Percentiles rank a stretch among this genome's conserved stretches.
Conservation (phyloP, 2,329 filamentous ascomycete species). For the Chrysosporium queenslandicum region DNA sequence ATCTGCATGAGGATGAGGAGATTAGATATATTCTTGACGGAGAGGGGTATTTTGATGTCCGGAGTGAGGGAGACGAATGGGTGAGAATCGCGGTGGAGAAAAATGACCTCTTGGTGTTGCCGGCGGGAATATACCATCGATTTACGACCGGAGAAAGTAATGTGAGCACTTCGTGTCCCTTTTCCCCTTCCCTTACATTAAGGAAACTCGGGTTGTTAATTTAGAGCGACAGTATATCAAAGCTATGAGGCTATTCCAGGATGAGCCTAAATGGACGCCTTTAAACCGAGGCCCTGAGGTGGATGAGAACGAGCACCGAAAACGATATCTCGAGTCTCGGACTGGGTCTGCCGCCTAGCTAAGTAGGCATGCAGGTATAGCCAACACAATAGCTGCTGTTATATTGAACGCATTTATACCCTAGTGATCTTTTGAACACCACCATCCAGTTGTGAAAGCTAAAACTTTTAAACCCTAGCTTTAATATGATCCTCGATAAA, state of each 20-base stretch:
- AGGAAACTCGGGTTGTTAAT: not conserved
- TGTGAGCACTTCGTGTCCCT: constrained; percentile 45
- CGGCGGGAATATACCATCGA: constrained; percentile 90
- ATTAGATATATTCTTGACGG: constrained; percentile 89
- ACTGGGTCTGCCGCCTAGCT: not conserved
- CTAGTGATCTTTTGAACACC: no score
- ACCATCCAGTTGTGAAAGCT: no score
- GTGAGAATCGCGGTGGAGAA: constrained; percentile 76
- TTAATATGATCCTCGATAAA: no score
- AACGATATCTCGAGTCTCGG: constrained; percentile 56
- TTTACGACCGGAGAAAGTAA: constrained; percentile 92
- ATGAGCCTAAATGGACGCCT: constrained; percentile 96
- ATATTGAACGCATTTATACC: no score
- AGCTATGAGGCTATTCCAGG: constrained; percentile 94
- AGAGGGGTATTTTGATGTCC: constrained; percentile 84
- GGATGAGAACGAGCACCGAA: constrained; percentile 66
- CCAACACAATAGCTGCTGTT: not conserved
- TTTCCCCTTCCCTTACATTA: not conserved
- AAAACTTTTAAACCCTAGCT: no score
- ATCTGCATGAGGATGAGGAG: constrained; percentile 96
- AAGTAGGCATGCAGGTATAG: no score
- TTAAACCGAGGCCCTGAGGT: constrained; percentile 68
- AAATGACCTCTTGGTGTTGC: constrained; percentile 83
- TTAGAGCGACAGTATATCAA: constrained; percentile 62
- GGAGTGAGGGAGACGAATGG: constrained; percentile 75